Percentiles rank a stretch among this genome's conserved stretches.
phyloP scores from a whole-genome alignment of 1,284 basidiomycete genomes.

The Ceratobasidium sp. region DNA sequence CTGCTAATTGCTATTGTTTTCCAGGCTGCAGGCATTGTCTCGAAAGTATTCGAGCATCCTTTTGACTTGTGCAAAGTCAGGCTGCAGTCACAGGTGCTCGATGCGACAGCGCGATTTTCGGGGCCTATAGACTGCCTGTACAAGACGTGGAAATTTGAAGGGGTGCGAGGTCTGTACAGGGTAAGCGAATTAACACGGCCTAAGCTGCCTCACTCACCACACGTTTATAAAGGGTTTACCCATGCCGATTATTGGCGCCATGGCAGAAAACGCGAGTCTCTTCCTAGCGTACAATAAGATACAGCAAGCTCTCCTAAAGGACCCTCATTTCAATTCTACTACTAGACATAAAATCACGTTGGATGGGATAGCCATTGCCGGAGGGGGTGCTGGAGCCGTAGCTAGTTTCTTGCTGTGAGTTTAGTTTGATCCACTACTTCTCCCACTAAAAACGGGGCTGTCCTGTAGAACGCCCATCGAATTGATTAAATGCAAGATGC shows the following conservation, averaged over 20 bases:
- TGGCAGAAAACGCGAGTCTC: constrained; percentile 87
- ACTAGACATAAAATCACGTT: constrained; percentile 61
- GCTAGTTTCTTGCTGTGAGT: constrained; percentile 84
- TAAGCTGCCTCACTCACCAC: constrained; percentile 22
- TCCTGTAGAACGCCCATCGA: constrained; percentile 82
- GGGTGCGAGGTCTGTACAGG: constrained; percentile 80
- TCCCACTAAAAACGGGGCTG: constrained; percentile 2
- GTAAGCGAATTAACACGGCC: constrained; percentile 60
- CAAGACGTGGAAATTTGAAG: constrained; percentile 81
- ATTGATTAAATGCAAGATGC: constrained; percentile 95
- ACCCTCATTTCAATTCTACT: constrained; percentile 62
- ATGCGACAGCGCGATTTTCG: constrained; percentile 72
- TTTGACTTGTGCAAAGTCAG: constrained; percentile 88
- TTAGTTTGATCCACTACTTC: not conserved
- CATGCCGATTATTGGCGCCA: constrained; percentile 89
- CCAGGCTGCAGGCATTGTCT: constrained; percentile 80
- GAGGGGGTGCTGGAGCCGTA: constrained; percentile 81
- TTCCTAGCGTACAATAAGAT: constrained; percentile 90
- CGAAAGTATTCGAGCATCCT: constrained; percentile 87
- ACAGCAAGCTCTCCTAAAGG: constrained; percentile 60
- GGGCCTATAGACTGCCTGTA: constrained; percentile 84
- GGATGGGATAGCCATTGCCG: constrained; percentile 76
- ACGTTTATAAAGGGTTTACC: constrained; percentile 73
- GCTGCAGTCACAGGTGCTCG: constrained; percentile 83
- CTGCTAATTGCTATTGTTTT: constrained; percentile 29